Evolutionary conservation across 768 basidiomycete genomes (phyloP).

Genomic region (Gymnopilus dilepis): DNA sequence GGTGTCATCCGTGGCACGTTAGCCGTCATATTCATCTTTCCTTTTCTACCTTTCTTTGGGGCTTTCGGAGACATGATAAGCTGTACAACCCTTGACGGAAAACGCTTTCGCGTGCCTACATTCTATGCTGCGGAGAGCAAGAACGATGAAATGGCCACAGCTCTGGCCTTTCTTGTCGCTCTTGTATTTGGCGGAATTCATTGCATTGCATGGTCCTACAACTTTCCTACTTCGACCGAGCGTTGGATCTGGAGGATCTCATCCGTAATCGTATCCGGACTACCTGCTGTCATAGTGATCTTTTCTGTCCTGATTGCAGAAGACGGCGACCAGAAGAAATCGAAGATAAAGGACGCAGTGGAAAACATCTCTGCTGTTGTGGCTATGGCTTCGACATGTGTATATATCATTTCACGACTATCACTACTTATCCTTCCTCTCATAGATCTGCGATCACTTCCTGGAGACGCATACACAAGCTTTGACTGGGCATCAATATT

Average conservation of each 20-base stretch:
- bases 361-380: background rate
- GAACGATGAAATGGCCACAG: background rate
- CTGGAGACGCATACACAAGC: background rate
- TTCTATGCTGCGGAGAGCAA: conserved; percentile 9
- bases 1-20: background rate
- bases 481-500: background rate
- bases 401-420: background rate
- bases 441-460: background rate
- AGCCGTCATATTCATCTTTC: background rate
- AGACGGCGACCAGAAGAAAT: background rate
- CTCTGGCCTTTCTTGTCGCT: conserved; percentile 1
- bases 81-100: conserved; percentile 8
- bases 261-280: background rate
- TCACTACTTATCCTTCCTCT: background rate
- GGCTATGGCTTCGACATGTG: background rate
- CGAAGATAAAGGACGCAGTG: background rate
- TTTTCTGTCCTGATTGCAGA: background rate
- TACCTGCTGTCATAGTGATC: background rate
- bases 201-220: conserved; percentile 24
- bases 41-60: conserved; percentile 5
- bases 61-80: conserved; percentile 7
- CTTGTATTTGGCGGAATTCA: conserved; percentile 26
- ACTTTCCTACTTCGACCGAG: conserved; percentile 12
- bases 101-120: conserved; percentile 10
- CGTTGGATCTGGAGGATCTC: background rate